Evolutionary conservation across 176 grass and related monocot genomes (phyloP), one percentile per base, ranked within the genome.

Genomic region (Puccinellia tenuiflora): DNA sequence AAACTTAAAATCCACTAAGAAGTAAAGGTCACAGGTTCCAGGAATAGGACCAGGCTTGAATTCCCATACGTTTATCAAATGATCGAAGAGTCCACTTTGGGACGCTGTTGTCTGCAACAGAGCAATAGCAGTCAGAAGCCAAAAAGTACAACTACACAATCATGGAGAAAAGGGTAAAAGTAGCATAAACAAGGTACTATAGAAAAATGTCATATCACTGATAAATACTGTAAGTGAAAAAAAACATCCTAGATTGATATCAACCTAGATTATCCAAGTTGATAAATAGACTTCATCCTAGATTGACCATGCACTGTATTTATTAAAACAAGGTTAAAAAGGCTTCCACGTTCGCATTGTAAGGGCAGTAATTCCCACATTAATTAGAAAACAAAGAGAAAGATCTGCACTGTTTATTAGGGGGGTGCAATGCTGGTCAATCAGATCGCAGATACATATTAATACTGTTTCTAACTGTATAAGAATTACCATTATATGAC

Each of bases 1-100:
- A 30, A 99, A 94, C 52, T 99, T 99, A 82, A 96, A 99, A 81
- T 99, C 93, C 0, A 96, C 96, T 28, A 90, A 92, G 87, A 99
- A 99, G 69, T 99, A 86, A 75, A 99, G 91, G 74, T 96, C 85
- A 85, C 96, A 96, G 20, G 91, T 92, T 86, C 91, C 96, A 34
- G 91, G 87, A 79, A 87, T 72, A 83, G 93, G 91, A 76, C 93
- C 93, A 86, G 93, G 87, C 62, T 90, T 94, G 84, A 99, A 99
- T 57, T 99, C 89, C 96, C 96, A 99, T 65, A 87, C 75, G 25
- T 96, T 96, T 88, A 99, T 96, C 83, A 99, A 90, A 75, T 99
- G 85, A 39, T 99, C 93, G 42, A 96, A 99, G 85, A 99, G 40
- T 29, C 74, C 86, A 85, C 89, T 99, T 83, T 99, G 65, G 47